Evolutionary conservation across 257 asterid species (phyloP), one percentile per base, ranked within the genome.

Genomic region (Solanum okadae): DNA sequence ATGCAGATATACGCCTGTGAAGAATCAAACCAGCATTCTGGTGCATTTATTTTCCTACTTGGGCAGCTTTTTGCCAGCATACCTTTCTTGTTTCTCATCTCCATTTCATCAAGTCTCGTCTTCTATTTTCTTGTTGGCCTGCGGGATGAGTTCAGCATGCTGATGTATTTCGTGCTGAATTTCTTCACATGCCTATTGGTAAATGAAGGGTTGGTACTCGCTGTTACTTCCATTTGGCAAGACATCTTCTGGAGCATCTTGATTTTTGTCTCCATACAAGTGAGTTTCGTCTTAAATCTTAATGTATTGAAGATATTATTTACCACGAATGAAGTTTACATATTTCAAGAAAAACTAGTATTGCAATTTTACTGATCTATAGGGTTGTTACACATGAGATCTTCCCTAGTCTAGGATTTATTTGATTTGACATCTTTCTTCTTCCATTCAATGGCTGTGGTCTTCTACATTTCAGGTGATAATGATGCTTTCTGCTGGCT

Each of bases 401-500:
- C 38, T 79, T 79, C 10, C 67, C 67, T 15, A 5, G 11, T 82
- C 12, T 10, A 49, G 6, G 12, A 49, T 82, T 49, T 82, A 46
- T 82, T 44, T 79, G 16, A 42, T 81, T 27, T 27, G 18, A 27
- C 40, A 15, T 44, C 63, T 27, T 31, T 22, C 10, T 29, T 81
- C 23, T 46, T 46, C 35, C 68, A 29, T 76, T 37, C 20, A 79
- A 44, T 3, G 68, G 40, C 9, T 81, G 10, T 29, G 86, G 37
- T 81, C 25, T 83, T 71, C 81, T 72, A 5, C 72, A 77, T 92
- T 88, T 85, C 96, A 97, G 99, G 92, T 94, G 90, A 90, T 93
- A 83, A 92, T 97, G 98, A 97, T 97, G 95, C 94, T 97, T 79
- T 93, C 99, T 13, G 99, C 98, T n/a, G 99, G 99, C 83, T 93